These are phyloP conservation scores for Calendula officinalis DNA, from an alignment of 129 eudicot genomes.

Conservation along the genomic window DNA sequence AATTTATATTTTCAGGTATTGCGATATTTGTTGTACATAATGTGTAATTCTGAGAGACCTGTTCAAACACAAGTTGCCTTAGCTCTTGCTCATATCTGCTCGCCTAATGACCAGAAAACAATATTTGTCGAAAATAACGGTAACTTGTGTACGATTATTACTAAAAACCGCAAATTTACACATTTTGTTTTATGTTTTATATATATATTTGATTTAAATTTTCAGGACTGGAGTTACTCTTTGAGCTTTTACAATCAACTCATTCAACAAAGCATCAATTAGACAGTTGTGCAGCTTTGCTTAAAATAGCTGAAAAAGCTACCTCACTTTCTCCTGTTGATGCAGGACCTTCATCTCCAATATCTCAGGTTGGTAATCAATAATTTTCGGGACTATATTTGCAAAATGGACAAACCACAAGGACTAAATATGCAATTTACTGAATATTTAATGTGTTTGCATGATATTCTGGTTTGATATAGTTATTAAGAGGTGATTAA, in stretches of 20 bases:
- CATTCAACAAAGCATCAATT: slow-evolving; percentile 52
- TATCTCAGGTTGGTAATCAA: slow-evolving; percentile 69
- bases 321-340: slow-evolving; percentile 62
- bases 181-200: not conserved
- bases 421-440: no score
- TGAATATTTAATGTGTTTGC: not conserved
- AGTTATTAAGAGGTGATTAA: not conserved
- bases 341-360: slow-evolving; percentile 89
- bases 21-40: slow-evolving; percentile 61
- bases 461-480: slow-evolving; percentile 11
- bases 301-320: slow-evolving; percentile 72
- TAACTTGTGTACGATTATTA: slow-evolving; percentile 23
- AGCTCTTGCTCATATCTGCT: slow-evolving; percentile 96
- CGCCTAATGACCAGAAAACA: slow-evolving; percentile 63
- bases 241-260: slow-evolving; percentile 67
- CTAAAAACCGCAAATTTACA: not conserved
- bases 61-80: slow-evolving; percentile 65
- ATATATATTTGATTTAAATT: not conserved
- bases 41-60: slow-evolving; percentile 59
- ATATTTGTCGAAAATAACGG: slow-evolving; percentile 69
- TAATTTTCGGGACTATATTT: no score
- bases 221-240: slow-evolving; percentile 68
- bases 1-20: slow-evolving; percentile 48
- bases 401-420: no score
- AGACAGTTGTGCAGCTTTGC: slow-evolving; percentile 67